These are phyloP conservation scores for Colletotrichum tropicicola DNA, from an alignment of 2,329 filamentous ascomycete species.

Conservation along the genomic window DNA sequence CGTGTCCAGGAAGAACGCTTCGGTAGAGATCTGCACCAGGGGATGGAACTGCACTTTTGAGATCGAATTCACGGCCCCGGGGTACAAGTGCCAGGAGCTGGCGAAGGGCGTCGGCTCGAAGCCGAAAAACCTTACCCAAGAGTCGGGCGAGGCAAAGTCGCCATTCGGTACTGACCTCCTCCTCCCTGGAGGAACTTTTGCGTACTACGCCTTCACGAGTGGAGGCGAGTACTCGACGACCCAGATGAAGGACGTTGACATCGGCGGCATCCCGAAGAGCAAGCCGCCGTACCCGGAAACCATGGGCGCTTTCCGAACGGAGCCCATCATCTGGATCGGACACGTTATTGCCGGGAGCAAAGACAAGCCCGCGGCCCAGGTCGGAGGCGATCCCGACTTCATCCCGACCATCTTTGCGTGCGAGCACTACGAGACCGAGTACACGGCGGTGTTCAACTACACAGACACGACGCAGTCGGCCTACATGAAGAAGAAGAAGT, in stretches of 20 bases:
- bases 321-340: slow-evolving; percentile 47
- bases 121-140: slow-evolving; percentile 33
- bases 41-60: slow-evolving; percentile 47
- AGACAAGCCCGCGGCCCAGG: slow-evolving; percentile 27
- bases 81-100: slow-evolving; percentile 44
- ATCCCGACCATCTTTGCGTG: slow-evolving; percentile 44
- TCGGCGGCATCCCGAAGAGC: slow-evolving; percentile 39
- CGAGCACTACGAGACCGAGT: slow-evolving; percentile 44
- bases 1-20: slow-evolving; percentile 36
- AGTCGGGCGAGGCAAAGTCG: slow-evolving; percentile 34
- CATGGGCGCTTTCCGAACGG: slow-evolving; percentile 44
- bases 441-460: slow-evolving; percentile 41
- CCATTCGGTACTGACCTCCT: slow-evolving; percentile 41
- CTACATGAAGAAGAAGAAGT: slow-evolving; percentile 33
- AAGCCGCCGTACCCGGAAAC: slow-evolving; percentile 35
- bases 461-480: slow-evolving; percentile 37
- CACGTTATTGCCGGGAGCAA: slow-evolving; percentile 34
- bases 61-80: slow-evolving; percentile 43
- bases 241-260: slow-evolving; percentile 35
- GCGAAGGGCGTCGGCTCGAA: slow-evolving; percentile 38
- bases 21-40: slow-evolving; percentile 40
- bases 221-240: slow-evolving; percentile 38
- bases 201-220: slow-evolving; percentile 40
- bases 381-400: slow-evolving; percentile 36
- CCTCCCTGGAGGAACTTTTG: slow-evolving; percentile 38